Base-by-base conservation (phyloP, 805 yeast genomes). In the Alloascoidea africana region DNA sequence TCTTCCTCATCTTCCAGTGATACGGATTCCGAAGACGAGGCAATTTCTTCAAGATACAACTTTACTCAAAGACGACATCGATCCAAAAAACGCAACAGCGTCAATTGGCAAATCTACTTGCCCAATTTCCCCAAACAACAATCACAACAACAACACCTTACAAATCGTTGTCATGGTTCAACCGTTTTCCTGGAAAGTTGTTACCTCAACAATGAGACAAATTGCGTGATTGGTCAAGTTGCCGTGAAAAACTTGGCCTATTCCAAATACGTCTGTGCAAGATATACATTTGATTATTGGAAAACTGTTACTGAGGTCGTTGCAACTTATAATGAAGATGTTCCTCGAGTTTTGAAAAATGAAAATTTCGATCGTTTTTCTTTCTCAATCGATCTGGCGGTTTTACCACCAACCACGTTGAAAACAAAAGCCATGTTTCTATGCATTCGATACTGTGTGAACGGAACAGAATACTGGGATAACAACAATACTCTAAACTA, bases 281-380 rank as follows among this genome's bases (percentile, higher is more conserved):
- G 86, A 39, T 87, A 84, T 57, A 73, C 95, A 0, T 62, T 75
- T 44, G 85, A 89, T 53, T 59, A 65, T 48, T 87, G 97, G 97
- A 60, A 59, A 33, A 76, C 93, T 0, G 71, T 76, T 16, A 65
- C 73, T 33, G 89, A 81, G 51, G 68, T 78, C 19, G 74, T 73
- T 33, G 80, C 87, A 3, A 45, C 51, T 3, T 85, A 70, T 56
- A 63, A 67, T 2, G 66, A 70, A 3, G 84, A 78, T 41, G 50
- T 66, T 1, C 74, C 78, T 4, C 51, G 64, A 32, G 53, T n/a
- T 66, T 4, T 55, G 76, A 43, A 14, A n/a, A 4, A 35, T 8
- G 42, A 36, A 63, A 55, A 63, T 38, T 78, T 73, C 53, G 95
- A 84, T 54, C 60, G 93, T 35, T 84, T 84, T 50, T 60, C 69